Evolutionary conservation across 768 basidiomycete genomes (phyloP), one percentile per base, ranked within the genome.

Genomic region (Mrakia hoshinonis): DNA sequence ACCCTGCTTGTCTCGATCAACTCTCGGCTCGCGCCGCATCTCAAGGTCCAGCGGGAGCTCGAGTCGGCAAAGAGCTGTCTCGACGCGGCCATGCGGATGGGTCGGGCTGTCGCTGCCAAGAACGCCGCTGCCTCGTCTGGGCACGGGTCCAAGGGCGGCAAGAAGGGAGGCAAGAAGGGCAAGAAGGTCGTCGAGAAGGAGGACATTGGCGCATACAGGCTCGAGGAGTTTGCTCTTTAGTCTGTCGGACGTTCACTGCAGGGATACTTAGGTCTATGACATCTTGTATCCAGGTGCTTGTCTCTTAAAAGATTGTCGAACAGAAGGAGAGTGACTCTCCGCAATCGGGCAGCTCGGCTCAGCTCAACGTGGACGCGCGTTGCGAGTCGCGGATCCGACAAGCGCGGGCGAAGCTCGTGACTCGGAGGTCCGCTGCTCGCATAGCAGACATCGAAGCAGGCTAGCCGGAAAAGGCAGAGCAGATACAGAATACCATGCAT

Each of bases 181-280:
- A 36, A 24, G 10, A 70, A 70, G 51, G 68, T 22, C 9, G 26
- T 6, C 36, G 46, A 52, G 29, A 61, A 70, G n/a, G 58, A 63
- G 38, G 61, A 62, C 22, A 49, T 63, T 18, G 69, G 69, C 12
- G 49, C 60, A 22, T 70, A 70, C 34, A 48, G 69, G 61, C 31
- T 70, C 29, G 69, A 70, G 51, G 69, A 70, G 61, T 70, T 70
- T 34, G 38, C 51, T 10, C 69, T 70, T 20, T 70, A 68, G 39
- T 24, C 49, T 29, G 7, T 1, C 29, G 26, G 24, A 34, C 6
- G 55, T 10, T 26, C 12, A 11, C 29, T 31, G 55, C 6, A 20
- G 51, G 6, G 10, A 60, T 31, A 10, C 7, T 31, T 11, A n/a
- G 4, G 55, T 24, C 4, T 34, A 24, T 15, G 55, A 13, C 55